phyloP scores from a whole-genome alignment of 768 basidiomycete species.

The Boletus coccyginus region DNA sequence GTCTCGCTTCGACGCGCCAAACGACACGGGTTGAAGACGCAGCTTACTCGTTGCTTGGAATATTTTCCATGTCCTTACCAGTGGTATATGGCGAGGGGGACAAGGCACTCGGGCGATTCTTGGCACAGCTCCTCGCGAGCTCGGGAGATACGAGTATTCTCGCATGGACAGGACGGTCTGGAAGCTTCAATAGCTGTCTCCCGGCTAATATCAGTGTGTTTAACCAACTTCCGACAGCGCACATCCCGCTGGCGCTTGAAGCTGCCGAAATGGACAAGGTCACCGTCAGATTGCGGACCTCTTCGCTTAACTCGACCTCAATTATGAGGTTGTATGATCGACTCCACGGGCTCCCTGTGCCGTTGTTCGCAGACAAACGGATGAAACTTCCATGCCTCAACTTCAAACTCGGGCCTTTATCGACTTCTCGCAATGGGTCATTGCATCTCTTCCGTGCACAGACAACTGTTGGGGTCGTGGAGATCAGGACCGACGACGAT shows the following conservation, averaged over 20 bases:
- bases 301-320: not conserved
- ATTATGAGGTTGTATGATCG: not conserved
- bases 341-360: not conserved
- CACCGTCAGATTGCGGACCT: not conserved
- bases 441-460: not conserved
- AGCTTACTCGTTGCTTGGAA: not conserved
- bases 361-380: not conserved
- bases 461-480: not conserved
- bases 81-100: not conserved
- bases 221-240: not conserved
- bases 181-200: not conserved
- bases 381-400: not conserved
- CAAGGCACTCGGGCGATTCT: not conserved
- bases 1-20: not conserved
- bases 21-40: not conserved
- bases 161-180: not conserved
- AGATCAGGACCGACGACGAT: not conserved
- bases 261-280: not conserved
- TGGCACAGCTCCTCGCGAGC: not conserved
- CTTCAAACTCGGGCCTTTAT: not conserved
- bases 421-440: not conserved
- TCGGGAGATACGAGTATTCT: not conserved
- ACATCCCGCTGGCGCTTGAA: not conserved
- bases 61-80: not conserved
- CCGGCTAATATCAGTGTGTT: not conserved